These are phyloP conservation scores for Tulasnella sp. DNA, from an alignment of 768 basidiomycete genomes.

Conservation along the genomic window DNA sequence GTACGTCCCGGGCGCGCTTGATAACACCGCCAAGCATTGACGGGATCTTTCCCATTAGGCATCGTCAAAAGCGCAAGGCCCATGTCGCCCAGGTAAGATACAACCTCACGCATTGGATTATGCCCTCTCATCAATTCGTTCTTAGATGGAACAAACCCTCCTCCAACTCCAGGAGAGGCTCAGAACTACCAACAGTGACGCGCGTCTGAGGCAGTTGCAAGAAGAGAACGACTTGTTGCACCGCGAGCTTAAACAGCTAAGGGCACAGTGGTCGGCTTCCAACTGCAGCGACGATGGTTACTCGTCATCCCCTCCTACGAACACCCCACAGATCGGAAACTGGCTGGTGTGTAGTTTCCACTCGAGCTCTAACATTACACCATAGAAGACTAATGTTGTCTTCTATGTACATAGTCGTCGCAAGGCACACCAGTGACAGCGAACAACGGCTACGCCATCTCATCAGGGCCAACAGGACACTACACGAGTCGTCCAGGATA, in stretches of 20 bases:
- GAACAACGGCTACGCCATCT: no score
- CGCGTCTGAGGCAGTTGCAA: background rate
- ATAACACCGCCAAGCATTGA: background rate
- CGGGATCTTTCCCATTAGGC: background rate
- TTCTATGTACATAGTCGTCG: no score
- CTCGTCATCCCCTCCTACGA: no score
- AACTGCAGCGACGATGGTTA: background rate
- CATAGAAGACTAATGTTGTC: no score
- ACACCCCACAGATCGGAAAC: no score
- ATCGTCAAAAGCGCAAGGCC: conserved; percentile 11
- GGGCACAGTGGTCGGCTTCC: background rate
- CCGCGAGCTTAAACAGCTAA: background rate
- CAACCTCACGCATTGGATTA: no score
- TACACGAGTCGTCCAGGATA: no score
- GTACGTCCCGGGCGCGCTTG: background rate
- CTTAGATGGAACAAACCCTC: background rate
- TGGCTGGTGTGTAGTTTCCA: no score
- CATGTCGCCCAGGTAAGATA: conserved; percentile 7
- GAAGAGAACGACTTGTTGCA: background rate
- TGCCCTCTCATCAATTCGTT: background rate
- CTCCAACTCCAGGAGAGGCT: background rate
- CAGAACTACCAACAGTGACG: background rate
- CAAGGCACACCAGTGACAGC: no score
- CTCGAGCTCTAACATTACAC: no score
- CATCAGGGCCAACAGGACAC: no score